These are phyloP conservation scores for Dictyostelium citrinum DNA, from an alignment of 78 protist species.

Conservation along the genomic window DNA sequence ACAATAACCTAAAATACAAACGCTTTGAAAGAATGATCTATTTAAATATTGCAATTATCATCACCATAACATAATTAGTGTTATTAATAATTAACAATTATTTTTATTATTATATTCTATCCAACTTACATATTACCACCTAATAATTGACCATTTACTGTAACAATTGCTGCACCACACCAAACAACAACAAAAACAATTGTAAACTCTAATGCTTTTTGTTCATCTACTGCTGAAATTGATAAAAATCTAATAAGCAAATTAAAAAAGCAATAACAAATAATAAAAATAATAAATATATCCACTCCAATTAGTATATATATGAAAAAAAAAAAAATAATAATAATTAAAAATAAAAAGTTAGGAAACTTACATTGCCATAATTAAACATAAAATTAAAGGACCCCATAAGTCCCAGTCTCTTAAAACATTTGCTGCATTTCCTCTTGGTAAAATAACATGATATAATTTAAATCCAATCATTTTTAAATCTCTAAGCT, in stretches of 20 bases:
- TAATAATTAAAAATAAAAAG: neutral
- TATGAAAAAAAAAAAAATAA: neutral
- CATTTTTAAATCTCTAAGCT: constrained; percentile 77
- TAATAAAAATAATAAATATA: neutral
- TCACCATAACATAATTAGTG: too few relatives aligned
- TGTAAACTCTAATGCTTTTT: constrained; percentile 87
- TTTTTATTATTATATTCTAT: neutral
- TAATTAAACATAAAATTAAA: constrained; percentile 86
- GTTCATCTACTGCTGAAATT: constrained; percentile 52
- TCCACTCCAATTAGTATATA: too few relatives aligned
- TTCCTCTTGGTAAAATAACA: constrained; percentile 86
- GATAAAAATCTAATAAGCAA: constrained; percentile 21
- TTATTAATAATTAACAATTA: neutral
- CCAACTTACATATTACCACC: constrained; percentile 88
- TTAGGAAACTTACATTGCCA: constrained; percentile 78
- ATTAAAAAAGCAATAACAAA: neutral
- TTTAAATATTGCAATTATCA: neutral
- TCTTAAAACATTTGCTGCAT: constrained; percentile 54
- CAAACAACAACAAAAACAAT: constrained; percentile 93
- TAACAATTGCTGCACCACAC: constrained; percentile 93
- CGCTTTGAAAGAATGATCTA: constrained; percentile 94
- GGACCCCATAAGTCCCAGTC: constrained; percentile 98
- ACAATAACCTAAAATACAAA: constrained; percentile 97
- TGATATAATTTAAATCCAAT: constrained; percentile 84
- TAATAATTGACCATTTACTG: constrained; percentile 92